Percentiles rank a stretch among this genome's conserved stretches.
Evolutionary conservation across 2,329 filamentous ascomycete genomes (phyloP).

Genomic region (Epichloe sibirici): DNA sequence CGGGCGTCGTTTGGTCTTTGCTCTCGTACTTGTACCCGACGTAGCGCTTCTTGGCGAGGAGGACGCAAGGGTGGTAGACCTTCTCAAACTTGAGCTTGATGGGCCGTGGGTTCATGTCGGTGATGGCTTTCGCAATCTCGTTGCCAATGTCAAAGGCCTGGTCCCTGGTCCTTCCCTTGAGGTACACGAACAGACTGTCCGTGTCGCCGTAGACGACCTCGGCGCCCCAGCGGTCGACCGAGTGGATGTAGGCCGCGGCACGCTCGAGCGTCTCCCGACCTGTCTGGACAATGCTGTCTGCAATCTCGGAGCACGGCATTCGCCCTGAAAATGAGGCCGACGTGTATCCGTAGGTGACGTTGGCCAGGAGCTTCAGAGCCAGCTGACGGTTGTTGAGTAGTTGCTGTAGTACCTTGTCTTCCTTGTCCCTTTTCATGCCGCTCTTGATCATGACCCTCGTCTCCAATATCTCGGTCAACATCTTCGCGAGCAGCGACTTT

Average conservation of each 20-base stretch:
- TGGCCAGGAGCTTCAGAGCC: slow-evolving; percentile 91
- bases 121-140: slow-evolving; percentile 81
- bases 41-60: slow-evolving; percentile 94
- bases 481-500: slow-evolving; percentile 86
- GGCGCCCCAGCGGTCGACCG: slow-evolving; percentile 74
- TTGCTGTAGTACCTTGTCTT: slow-evolving; percentile 73
- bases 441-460: slow-evolving; percentile 96
- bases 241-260: slow-evolving; percentile 85
- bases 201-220: slow-evolving; percentile 98
- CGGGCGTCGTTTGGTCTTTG: slow-evolving; percentile 60
- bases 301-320: slow-evolving; percentile 97
- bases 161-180: slow-evolving; percentile 75
- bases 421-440: slow-evolving; percentile 88
- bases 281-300: slow-evolving; percentile 95
- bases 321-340: slow-evolving; percentile 93
- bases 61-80: slow-evolving; percentile 88
- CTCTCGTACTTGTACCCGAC: slow-evolving; percentile 95
- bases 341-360: slow-evolving; percentile 96
- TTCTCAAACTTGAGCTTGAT: slow-evolving; percentile 98
- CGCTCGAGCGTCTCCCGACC: slow-evolving; percentile 90
- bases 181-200: slow-evolving; percentile 82
- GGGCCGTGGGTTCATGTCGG: slow-evolving; percentile 78
- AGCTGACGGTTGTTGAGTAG: slow-evolving; percentile 88
- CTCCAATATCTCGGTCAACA: slow-evolving; percentile 91
- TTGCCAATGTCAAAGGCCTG: slow-evolving; percentile 88